Percentiles rank a stretch among this genome's conserved stretches.
phyloP scores from a whole-genome alignment of 495 filamentous ascomycete species.

The Hypomontagnella monticulosa region DNA sequence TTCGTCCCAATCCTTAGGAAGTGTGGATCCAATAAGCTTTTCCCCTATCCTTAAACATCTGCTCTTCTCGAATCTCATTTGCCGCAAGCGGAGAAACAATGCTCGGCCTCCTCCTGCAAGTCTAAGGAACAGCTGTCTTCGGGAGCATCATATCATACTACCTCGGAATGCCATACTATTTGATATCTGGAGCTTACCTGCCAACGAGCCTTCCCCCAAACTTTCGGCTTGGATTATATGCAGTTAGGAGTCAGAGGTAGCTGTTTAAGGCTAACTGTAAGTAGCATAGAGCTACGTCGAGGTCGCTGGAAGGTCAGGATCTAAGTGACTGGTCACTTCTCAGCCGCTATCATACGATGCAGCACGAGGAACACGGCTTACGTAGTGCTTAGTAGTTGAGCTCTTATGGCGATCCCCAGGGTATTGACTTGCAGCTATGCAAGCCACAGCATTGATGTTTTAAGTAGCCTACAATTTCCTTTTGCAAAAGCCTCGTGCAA shows the following conservation, averaged over 20 bases:
- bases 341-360: constrained; percentile 37
- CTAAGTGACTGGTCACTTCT: constrained; percentile 37
- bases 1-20: constrained; percentile 31
- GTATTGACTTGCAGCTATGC: constrained; percentile 32
- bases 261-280: constrained; percentile 6
- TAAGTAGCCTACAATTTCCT: constrained; percentile 15
- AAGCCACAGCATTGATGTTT: constrained; percentile 31
- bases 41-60: constrained; percentile 21
- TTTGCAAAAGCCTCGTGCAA: constrained; percentile 14
- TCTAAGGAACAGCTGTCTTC: constrained; percentile 16
- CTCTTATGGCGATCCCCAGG: constrained; percentile 38
- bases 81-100: constrained; percentile 32
- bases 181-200: background rate
- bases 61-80: constrained; percentile 28
- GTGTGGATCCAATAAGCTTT: constrained; percentile 37
- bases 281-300: constrained; percentile 21
- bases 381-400: constrained; percentile 32
- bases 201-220: constrained; percentile 3
- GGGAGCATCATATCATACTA: constrained; percentile 20
- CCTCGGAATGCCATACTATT: constrained; percentile 3
- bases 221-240: background rate
- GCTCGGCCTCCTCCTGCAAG: constrained; percentile 20
- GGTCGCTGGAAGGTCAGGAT: constrained; percentile 3
- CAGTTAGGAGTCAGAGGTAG: background rate
- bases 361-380: constrained; percentile 23